Evolutionary conservation across 148 eudicot species (phyloP).

Genomic region (Silene uniflora): DNA sequence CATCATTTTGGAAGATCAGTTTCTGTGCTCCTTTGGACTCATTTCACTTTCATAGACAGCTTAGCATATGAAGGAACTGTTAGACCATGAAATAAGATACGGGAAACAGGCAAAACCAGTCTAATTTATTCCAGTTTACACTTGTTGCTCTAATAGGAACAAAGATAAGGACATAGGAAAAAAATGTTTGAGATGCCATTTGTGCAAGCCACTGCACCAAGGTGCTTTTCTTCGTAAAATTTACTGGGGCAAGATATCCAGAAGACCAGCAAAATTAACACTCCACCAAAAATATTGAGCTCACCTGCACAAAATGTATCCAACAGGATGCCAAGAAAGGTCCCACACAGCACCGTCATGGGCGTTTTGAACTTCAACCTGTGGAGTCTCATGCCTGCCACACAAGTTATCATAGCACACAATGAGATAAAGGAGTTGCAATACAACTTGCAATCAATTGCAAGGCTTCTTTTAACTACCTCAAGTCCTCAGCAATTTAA

Average conservation of each 20-base stretch:
- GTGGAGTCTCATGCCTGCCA: conserved; percentile 90
- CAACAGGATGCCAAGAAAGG: conserved; percentile 99
- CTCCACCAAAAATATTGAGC: background rate
- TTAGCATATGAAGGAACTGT: too few relatives aligned
- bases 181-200: background rate
- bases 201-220: background rate
- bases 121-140: background rate
- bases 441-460: background rate
- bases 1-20: background rate
- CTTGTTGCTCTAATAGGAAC: background rate
- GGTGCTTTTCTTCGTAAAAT: background rate
- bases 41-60: background rate
- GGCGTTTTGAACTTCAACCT: conserved; percentile 79
- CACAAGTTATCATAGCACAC: conserved; percentile 15
- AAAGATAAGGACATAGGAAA: background rate
- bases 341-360: conserved; percentile 98
- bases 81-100: too few relatives aligned
- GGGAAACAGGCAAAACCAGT: background rate
- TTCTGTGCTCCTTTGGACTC: background rate
- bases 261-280: background rate
- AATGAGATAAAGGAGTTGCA: conserved; percentile 12
- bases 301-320: conserved; percentile 94
- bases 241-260: background rate
- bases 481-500: background rate
- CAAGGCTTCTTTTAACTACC: background rate